Conservation (phyloP, 192 early-diverging fungal species). For the Coemansia sp. region DNA sequence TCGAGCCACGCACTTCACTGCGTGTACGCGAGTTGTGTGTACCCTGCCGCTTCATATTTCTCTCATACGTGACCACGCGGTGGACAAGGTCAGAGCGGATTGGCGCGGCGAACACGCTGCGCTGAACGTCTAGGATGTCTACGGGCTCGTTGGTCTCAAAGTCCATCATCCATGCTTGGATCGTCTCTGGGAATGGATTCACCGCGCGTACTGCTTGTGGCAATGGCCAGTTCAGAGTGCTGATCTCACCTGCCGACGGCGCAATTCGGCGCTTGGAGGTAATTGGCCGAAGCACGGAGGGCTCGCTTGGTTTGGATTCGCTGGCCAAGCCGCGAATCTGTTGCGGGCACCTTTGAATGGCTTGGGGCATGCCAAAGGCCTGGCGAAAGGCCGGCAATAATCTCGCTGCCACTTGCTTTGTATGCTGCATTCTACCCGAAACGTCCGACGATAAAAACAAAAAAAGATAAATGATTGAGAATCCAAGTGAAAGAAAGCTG, state of each 20-base stretch:
- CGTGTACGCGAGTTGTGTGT: slow-evolving; percentile 83
- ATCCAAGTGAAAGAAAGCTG: not conserved
- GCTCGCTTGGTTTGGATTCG: slow-evolving; percentile 11
- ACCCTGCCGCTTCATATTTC: slow-evolving; percentile 77
- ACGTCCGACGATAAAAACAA: not conserved
- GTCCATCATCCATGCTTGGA: slow-evolving; percentile 79
- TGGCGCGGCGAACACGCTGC: slow-evolving; percentile 75
- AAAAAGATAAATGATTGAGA: not conserved
- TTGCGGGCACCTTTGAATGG: slow-evolving; percentile 8
- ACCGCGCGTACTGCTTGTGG: slow-evolving; percentile 34
- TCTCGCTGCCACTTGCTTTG: slow-evolving; percentile 11
- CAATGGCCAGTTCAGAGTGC: slow-evolving; percentile 45
- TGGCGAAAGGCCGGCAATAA: slow-evolving; percentile 13
- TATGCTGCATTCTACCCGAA: slow-evolving; percentile 9
- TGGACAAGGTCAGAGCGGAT: slow-evolving; percentile 83
- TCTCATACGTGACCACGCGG: slow-evolving; percentile 86
- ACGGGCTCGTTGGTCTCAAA: slow-evolving; percentile 74
- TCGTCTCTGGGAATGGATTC: slow-evolving; percentile 48
- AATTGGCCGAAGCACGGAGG: slow-evolving; percentile 49
- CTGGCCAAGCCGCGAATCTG: slow-evolving; percentile 18
- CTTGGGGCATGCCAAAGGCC: slow-evolving; percentile 1
- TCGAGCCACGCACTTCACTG: slow-evolving; percentile 84
- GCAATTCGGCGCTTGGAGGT: slow-evolving; percentile 38
- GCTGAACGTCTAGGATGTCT: slow-evolving; percentile 72
- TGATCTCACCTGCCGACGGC: slow-evolving; percentile 39